These are phyloP conservation scores for Centella asiatica DNA, from an alignment of 129 eudicot species.

Conservation along the genomic window DNA sequence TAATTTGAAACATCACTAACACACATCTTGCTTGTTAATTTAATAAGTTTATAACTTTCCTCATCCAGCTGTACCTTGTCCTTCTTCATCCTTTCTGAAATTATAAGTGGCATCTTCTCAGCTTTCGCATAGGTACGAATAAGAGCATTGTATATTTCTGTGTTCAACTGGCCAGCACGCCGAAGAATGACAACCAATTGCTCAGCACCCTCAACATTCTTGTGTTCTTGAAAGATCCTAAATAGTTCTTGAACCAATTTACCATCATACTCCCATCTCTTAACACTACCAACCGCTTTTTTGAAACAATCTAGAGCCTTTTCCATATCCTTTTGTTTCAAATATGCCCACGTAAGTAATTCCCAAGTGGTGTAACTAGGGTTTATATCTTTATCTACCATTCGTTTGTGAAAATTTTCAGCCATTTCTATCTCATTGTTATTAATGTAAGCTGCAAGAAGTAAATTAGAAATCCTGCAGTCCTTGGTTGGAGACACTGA, in stretches of 20 bases:
- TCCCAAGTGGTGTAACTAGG: conserved; percentile 90
- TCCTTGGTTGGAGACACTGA: conserved; percentile 59
- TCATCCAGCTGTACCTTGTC: conserved; percentile 55
- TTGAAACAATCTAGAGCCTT: conserved; percentile 56
- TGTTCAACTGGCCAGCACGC: conserved; percentile 44
- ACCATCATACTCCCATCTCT: conserved; percentile 68
- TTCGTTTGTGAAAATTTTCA: conserved; percentile 39
- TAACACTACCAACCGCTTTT: conserved; percentile 58
- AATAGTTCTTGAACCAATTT: conserved; percentile 45
- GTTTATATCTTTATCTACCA: conserved; percentile 39
- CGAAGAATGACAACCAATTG: conserved; percentile 46
- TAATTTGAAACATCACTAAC: conserved; percentile 47
- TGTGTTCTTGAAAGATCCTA: conserved; percentile 41
- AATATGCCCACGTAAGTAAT: conserved; percentile 69
- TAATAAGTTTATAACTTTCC: conserved; percentile 57
- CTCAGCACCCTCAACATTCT: conserved; percentile 63
- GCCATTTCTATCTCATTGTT: conserved; percentile 43
- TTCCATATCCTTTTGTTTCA: conserved; percentile 38
- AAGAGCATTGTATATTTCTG: conserved; percentile 57
- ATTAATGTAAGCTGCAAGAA: conserved; percentile 65
- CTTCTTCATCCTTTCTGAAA: conserved; percentile 79
- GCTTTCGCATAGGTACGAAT: conserved; percentile 63
- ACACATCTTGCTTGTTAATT: conserved; percentile 70
- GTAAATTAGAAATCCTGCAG: conserved; percentile 67
- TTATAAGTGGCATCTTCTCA: conserved; percentile 67